A percentile compares a stretch with the other conserved stretches of the same genome.
Conservation (phyloP, 208 protist genomes). For the Leishmania arabica region DNA sequence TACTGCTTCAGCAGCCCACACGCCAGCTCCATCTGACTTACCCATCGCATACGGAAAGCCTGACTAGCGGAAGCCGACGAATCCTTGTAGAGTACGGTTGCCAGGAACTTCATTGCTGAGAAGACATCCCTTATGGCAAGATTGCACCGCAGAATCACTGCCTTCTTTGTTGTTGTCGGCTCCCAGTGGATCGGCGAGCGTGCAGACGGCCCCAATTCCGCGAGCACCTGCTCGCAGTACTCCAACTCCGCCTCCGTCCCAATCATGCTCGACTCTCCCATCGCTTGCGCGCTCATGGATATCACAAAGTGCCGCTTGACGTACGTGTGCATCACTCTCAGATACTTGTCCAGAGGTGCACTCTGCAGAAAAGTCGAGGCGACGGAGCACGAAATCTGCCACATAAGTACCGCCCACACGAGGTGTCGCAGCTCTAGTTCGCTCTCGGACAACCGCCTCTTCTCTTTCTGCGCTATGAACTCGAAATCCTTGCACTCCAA, state of each 20-base stretch:
- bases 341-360: slow-evolving; percentile 39
- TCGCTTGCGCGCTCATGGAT: background rate
- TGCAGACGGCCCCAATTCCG: background rate
- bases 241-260: background rate
- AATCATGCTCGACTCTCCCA: background rate
- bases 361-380: slow-evolving; percentile 17
- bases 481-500: background rate
- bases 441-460: background rate
- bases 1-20: slow-evolving; percentile 12
- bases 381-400: slow-evolving; percentile 31
- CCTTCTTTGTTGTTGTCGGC: background rate
- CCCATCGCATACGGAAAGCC: slow-evolving; percentile 4
- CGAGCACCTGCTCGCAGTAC: slow-evolving; percentile 11
- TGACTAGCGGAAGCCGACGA: background rate
- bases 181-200: background rate
- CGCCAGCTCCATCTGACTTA: slow-evolving; percentile 5
- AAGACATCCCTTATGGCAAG: background rate
- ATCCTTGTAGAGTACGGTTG: background rate
- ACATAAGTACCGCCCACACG: slow-evolving; percentile 14
- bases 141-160: slow-evolving; percentile 4
- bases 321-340: slow-evolving; percentile 37
- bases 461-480: background rate
- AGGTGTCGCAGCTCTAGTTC: background rate
- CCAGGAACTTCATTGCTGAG: background rate
- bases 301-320: slow-evolving; percentile 21